Base-by-base conservation (phyloP, 495 filamentous ascomycete species). In the Neurospora intermedia region DNA sequence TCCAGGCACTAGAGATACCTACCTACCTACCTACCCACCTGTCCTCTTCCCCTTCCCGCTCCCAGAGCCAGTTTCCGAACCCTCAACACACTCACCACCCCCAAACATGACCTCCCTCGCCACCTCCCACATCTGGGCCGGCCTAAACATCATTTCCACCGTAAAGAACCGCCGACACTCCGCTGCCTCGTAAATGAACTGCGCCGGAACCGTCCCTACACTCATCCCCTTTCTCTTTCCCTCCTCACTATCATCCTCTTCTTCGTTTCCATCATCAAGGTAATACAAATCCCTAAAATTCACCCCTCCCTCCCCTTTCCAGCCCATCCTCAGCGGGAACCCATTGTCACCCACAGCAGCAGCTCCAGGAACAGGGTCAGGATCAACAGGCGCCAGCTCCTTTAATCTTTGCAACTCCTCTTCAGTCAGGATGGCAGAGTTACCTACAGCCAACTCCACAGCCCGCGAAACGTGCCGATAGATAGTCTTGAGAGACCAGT, bases 1-100 rank as follows among this genome's bases (percentile, higher is more conserved):
- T 31, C 2, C 27, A 31, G 27, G 27, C 27, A 31, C 35, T 38
- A 38, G 35, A 38, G 35, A 6, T 38, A 38, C 35, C 35, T 38
- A 38, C 6, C 35, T 4, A 38, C 35, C 5, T 38, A 38, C 35
- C 35, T 38, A 38, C 6, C 35, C 0, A 38, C 35, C 0, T 38
- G 35, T 3, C 0, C 35, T 38, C 35, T 38, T 38, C 35, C 4
- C 35, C 35, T 6, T 4, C 35, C 35, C 35, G 6, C 4, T 6
- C 6, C 35, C 2, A 38, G 35, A 4, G 35, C 35, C 6, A 38
- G 35, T 38, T 6, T 5, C 35, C 35, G 35, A 38, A 38, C 35
- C 35, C 2, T 38, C 4, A 39, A 77, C 77, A 31, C 77, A 78
- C 43, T 69, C 75, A 8, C 71, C 73, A 6, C 31, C 43, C 1